Evolutionary conservation across 192 early-diverging fungal genomes (phyloP).

Genomic region (Linnemannia hyalina): DNA sequence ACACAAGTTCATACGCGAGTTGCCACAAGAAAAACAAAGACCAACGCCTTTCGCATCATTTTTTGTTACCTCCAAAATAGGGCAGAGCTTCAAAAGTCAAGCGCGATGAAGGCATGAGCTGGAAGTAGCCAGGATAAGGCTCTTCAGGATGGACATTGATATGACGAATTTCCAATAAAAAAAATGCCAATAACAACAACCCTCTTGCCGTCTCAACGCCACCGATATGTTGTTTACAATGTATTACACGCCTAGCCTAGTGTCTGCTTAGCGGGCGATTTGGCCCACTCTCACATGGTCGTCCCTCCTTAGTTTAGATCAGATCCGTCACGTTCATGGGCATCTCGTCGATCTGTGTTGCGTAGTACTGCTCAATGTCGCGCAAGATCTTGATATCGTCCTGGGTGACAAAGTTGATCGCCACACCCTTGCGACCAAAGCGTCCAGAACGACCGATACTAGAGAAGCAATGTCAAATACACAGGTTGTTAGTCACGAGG

Average conservation of each 20-base stretch:
- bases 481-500: neutral
- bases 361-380: constrained; percentile 99
- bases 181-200: neutral
- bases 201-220: no score
- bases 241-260: constrained; percentile 6
- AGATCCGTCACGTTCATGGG: constrained; percentile 78
- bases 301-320: constrained; percentile 33
- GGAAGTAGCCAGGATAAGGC: neutral
- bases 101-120: constrained; percentile 35
- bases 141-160: neutral
- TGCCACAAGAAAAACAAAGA: neutral
- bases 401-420: constrained; percentile 98
- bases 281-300: neutral
- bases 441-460: constrained; percentile 96
- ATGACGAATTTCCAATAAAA: neutral
- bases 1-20: no score
- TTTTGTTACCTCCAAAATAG: neutral
- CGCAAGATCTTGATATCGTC: constrained; percentile 94
- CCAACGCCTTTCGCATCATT: neutral
- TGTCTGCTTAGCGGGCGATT: neutral
- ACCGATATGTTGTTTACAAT: neutral
- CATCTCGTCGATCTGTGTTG: constrained; percentile 98
- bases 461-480: neutral
- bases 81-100: constrained; percentile 50
- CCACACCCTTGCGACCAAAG: constrained; percentile 99